phyloP scores from a whole-genome alignment of 1,284 basidiomycete genomes.

The Apiotrichum siamense region DNA sequence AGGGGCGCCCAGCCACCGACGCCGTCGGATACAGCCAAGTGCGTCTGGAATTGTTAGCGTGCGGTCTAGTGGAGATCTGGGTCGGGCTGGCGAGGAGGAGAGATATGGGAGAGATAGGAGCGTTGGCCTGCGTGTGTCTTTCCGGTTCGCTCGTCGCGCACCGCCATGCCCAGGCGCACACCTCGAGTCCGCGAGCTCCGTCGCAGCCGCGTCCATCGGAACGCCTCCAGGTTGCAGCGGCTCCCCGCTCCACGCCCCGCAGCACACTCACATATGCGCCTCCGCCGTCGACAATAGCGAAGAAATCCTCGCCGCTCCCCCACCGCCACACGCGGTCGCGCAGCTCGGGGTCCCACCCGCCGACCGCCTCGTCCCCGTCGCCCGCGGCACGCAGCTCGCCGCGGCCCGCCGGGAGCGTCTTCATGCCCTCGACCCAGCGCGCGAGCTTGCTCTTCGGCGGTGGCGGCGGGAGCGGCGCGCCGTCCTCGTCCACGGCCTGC shows the following conservation, averaged over 20 bases:
- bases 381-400: slow-evolving; percentile 27
- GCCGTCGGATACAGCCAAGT: slow-evolving; percentile 52
- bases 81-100: too few relatives aligned
- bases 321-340: slow-evolving; percentile 24
- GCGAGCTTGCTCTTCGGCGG: slow-evolving; percentile 22
- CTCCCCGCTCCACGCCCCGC: not conserved
- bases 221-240: too few relatives aligned
- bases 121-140: too few relatives aligned
- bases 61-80: too few relatives aligned
- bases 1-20: slow-evolving; percentile 55
- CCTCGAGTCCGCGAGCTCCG: too few relatives aligned
- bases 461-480: not conserved
- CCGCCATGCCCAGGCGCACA: too few relatives aligned
- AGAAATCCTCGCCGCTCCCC: slow-evolving; percentile 46
- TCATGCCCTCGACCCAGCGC: slow-evolving; percentile 35
- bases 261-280: slow-evolving; percentile 25
- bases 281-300: slow-evolving; percentile 25
- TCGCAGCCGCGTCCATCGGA: too few relatives aligned
- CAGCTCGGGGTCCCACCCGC: slow-evolving; percentile 29
- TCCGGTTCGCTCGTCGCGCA: too few relatives aligned
- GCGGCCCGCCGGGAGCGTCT: slow-evolving; percentile 33
- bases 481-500: not conserved
- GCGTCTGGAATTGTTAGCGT: slow-evolving; percentile 22
- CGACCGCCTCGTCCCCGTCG: slow-evolving; percentile 12
- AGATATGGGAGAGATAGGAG: too few relatives aligned